Evolutionary conservation across 305 asterid species (phyloP), one percentile per base, ranked within the genome.

Genomic region (Plantago lanceolata): DNA sequence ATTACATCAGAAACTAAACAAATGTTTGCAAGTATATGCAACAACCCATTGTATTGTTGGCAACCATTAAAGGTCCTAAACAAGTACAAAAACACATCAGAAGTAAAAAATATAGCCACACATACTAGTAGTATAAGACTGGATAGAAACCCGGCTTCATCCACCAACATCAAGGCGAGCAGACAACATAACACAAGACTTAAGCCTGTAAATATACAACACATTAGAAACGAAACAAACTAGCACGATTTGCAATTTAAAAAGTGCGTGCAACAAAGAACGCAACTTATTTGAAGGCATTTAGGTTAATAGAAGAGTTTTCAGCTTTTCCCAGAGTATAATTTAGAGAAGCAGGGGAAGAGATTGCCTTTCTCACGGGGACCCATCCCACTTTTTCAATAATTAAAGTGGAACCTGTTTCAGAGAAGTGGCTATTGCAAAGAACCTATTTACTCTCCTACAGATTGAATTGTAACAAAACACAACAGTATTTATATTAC

Each of bases 31-130:
- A 70, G 70, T 72, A 72, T 75, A 80, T 75, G 79, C 67, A 73
- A 61, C 78, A 71, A 64, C 54, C 71, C 79, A 78, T 50, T 54
- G 61, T 63, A 57, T 57, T 68, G 66, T 71, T 70, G 71, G 74
- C 69, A 75, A 57, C 76, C 75, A 73, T 57, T 68, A 70, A 64
- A 68, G 69, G 73, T 72, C 79, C 87, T 74, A 72, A 69, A 74
- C 65, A 47, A 56, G 65, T 21, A 57, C 57, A 64, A 65, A 45
- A 76, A 57, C 52, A 64, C 71, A 24, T 66, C 52, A 69, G 67
- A 73, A 66, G 59, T 33, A 55, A 56, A 70, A 70, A 71, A 54
- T 78, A 75, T 71, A 49, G 55, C 78, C 85, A 83, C 80, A 73
- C 85, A 60, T 69, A 72, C 75, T 73, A 72, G 76, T 73, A 72